Conservation (phyloP, 129 eudicot species). For the Logfia minima region DNA sequence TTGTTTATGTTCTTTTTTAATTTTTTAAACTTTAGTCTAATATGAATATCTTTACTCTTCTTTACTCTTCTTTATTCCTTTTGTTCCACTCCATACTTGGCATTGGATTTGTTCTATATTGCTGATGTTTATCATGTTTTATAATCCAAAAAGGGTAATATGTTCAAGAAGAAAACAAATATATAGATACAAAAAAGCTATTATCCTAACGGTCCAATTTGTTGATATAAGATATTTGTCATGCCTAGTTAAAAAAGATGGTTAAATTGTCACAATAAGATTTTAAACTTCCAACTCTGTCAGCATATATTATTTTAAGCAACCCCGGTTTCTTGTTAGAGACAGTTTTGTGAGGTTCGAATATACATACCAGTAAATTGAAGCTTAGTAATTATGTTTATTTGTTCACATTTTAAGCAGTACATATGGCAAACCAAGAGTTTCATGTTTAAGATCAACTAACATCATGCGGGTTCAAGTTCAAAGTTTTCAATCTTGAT, state of each 20-base stretch:
- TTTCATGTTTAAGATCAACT: no score
- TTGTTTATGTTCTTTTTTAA: conserved; percentile 22
- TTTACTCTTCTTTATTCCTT: conserved; percentile 38
- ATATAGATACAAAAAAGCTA: not conserved
- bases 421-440: no score
- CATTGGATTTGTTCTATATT: conserved; percentile 17
- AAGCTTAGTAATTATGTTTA: no score
- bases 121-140: conserved; percentile 10
- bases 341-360: no score
- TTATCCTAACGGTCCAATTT: not conserved
- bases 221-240: not conserved
- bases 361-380: no score
- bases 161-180: not conserved
- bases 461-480: no score
- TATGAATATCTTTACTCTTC: conserved; percentile 44
- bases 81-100: conserved; percentile 32
- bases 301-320: no score
- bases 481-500: no score
- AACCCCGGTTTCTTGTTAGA: no score
- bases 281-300: no score
- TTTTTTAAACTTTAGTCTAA: conserved; percentile 28
- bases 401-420: no score
- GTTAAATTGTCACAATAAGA: no score
- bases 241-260: not conserved
- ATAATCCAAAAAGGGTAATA: conserved; percentile 20